A percentile compares a stretch with the other conserved stretches of the same genome.
Evolutionary conservation across 768 basidiomycete species (phyloP).

Genomic region (Termitomyces sp.): DNA sequence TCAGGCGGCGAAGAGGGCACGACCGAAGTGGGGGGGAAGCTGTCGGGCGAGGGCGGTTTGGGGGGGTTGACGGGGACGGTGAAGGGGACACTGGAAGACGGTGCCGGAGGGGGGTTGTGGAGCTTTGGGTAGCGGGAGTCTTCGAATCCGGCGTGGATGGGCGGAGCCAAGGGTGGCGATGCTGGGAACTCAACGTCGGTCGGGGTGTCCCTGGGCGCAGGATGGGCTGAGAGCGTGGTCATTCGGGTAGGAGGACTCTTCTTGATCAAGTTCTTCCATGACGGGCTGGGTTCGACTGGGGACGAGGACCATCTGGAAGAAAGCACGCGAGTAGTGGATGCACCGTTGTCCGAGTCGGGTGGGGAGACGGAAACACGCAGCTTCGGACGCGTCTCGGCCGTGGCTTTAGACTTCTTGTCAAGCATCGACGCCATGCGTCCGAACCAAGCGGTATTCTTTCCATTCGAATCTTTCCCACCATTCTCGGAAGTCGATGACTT

Average conservation of each 20-base stretch:
- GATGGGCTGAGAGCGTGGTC: conserved; percentile 27
- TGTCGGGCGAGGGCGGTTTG: conserved; percentile 3
- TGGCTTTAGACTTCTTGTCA: conserved; percentile 18
- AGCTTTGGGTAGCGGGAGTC: conserved; percentile 16
- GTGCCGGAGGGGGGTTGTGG: not conserved
- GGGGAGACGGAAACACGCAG: conserved; percentile 44
- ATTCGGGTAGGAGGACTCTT: conserved; percentile 22
- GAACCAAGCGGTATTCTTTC: conserved; percentile 27
- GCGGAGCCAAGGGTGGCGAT: conserved; percentile 23
- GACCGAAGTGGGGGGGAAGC: conserved; percentile 12
- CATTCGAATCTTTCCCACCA: conserved; percentile 13
- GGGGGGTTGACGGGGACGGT: not conserved
- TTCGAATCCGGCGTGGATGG: conserved; percentile 33
- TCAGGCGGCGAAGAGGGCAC: conserved; percentile 17
- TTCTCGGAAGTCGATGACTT: conserved; percentile 16
- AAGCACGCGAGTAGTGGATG: conserved; percentile 15
- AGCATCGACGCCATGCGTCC: conserved; percentile 24
- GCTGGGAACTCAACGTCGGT: conserved; percentile 29
- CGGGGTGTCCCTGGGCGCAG: conserved; percentile 32
- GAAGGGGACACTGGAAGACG: not conserved
- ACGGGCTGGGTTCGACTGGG: conserved; percentile 26
- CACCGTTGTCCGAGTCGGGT: conserved; percentile 19
- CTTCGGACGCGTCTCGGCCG: conserved; percentile 25
- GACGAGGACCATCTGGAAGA: conserved; percentile 38
- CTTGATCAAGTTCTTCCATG: conserved; percentile 34